Evolutionary conservation across 441 rosid species (phyloP), one percentile per base, ranked within the genome.

Genomic region (Mallotus japonicus): DNA sequence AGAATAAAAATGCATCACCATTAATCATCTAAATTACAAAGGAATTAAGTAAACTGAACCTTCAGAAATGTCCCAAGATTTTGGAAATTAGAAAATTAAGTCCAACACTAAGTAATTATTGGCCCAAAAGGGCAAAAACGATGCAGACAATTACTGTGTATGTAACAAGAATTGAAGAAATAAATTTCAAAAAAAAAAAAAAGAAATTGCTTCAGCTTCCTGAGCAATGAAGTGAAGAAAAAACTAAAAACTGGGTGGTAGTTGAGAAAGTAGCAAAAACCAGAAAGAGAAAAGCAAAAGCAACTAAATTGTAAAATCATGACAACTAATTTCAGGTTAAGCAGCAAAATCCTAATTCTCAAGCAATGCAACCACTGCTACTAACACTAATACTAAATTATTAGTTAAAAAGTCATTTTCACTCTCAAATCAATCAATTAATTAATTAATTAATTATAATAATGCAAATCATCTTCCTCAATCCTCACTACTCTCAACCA

Each of bases 321-420:
- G 40, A 37, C 40, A 37, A 10, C 16, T 5, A 53, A 49, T 63
- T 44, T 19, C 67, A 44, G 65, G 7, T 8, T 10, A 42, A 20
- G 62, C 54, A 56, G 44, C 40, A 70, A 44, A 37, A 49, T 49
- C 64, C 59, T 65, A 76, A 69, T 40, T 63, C 67, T 61, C 75
- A 75, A 49, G 75, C 69, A 60, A 73, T 46, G 65, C 69, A 71
- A 57, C 57, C 17, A 57, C 64, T 76, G 40, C 53, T 59, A 59
- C 66, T 40, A 54, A 34, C 62, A 34, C 28, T 34, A 61, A 17
- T 49, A 50, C 69, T 64, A 44, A 44, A 44, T 44, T 44, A 7
- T 59, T 32, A 73, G 83, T 50, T 81, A 72, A 70, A 65, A 19
- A 34, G 79, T 74, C 81, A 4, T 16, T 76, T 72, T 77, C 83